Evolutionary conservation across 2,329 filamentous ascomycete genomes (phyloP).

Genomic region (Aureobasidium sp.): DNA sequence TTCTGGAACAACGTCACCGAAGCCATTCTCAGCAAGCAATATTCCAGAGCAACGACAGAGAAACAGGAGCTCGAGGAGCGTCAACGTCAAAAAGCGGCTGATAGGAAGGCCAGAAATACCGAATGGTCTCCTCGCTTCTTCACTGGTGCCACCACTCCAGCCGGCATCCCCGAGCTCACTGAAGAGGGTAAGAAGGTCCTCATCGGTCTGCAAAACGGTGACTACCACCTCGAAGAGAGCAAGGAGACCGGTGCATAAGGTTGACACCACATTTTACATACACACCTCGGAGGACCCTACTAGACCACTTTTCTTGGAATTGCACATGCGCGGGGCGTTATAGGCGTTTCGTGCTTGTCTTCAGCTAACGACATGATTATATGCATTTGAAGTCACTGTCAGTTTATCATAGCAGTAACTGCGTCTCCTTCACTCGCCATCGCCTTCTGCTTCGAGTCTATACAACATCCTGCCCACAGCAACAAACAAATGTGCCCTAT

Average conservation of each 20-base stretch:
- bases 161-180: slow-evolving; percentile 55
- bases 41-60: slow-evolving; percentile 68
- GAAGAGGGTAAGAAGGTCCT: slow-evolving; percentile 53
- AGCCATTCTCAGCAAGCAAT: slow-evolving; percentile 78
- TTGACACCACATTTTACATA: neutral
- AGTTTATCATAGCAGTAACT: neutral
- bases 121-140: slow-evolving; percentile 89
- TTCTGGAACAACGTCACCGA: slow-evolving; percentile 85
- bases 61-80: slow-evolving; percentile 89
- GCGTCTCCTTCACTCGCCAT: neutral
- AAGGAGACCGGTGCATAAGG: slow-evolving; percentile 32
- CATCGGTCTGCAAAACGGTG: slow-evolving; percentile 45
- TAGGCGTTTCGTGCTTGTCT: slow-evolving; percentile 1
- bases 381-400: neutral
- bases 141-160: slow-evolving; percentile 49
- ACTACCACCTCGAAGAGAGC: slow-evolving; percentile 41
- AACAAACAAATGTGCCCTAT: neutral
- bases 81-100: slow-evolving; percentile 75
- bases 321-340: slow-evolving; percentile 4
- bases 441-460: neutral
- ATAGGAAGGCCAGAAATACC: slow-evolving; percentile 60
- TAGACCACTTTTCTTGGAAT: slow-evolving; percentile 5
- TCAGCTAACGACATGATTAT: neutral
- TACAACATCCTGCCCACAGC: neutral
- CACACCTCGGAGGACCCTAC: neutral